Evolutionary conservation across 2,329 filamentous ascomycete genomes (phyloP).

Genomic region (Pseudohalonectria lignicola): DNA sequence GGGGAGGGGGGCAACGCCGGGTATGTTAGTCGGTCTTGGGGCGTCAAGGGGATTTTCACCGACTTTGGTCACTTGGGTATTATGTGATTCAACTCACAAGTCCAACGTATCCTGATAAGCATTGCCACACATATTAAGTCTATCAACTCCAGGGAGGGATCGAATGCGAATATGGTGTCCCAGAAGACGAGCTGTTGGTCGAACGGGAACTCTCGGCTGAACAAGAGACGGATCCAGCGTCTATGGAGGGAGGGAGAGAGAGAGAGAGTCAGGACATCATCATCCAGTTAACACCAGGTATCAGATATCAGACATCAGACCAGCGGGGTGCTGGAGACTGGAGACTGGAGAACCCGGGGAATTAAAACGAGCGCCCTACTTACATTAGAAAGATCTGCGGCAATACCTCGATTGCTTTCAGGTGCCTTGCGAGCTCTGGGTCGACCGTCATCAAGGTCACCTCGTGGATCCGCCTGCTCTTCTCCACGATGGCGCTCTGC

Average conservation of each 20-base stretch:
- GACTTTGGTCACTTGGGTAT: background rate
- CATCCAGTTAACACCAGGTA: no score
- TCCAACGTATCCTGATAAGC: conserved; percentile 85
- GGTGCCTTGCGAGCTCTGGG: conserved; percentile 43
- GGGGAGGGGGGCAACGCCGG: background rate
- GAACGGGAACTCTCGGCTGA: conserved; percentile 88
- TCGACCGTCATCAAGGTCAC: conserved; percentile 55
- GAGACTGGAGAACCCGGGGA: no score
- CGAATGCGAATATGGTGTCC: conserved; percentile 85
- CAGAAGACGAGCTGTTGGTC: conserved; percentile 74
- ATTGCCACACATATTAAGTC: conserved; percentile 91
- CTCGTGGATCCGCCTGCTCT: conserved; percentile 81
- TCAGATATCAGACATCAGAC: no score
- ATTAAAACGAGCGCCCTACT: conserved; percentile 14
- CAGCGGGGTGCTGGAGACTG: no score
- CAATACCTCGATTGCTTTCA: conserved; percentile 77
- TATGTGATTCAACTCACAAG: conserved; percentile 42
- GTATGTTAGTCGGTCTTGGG: background rate
- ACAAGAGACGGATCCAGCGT: conserved; percentile 87
- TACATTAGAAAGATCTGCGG: conserved; percentile 95
- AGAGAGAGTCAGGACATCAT: no score
- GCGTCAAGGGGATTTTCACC: background rate
- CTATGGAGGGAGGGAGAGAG: no score
- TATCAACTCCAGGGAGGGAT: conserved; percentile 67
- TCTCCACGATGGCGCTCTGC: conserved; percentile 62